Conservation (phyloP, 202 grass and related monocot species). For the Setaria italica region DNA sequence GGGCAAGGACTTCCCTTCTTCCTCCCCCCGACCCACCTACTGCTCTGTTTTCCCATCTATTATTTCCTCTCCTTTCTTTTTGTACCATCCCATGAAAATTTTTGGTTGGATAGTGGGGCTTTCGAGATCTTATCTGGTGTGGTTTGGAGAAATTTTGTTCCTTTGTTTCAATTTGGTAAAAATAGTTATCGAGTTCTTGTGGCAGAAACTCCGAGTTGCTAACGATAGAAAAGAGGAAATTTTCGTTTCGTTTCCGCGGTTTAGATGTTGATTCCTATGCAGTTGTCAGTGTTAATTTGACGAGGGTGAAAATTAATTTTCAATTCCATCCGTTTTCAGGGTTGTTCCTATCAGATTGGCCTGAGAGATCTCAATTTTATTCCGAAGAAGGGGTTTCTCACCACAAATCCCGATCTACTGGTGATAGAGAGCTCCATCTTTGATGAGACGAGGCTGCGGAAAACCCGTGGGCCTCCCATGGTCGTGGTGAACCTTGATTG, state of each 20-base stretch:
- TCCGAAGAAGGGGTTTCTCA: background rate
- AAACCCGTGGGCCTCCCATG: conserved; percentile 12
- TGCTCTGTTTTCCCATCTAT: background rate
- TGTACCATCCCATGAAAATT: background rate
- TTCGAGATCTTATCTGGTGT: background rate
- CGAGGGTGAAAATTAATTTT: background rate
- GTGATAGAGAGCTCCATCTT: conserved; percentile 7
- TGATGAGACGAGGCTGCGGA: background rate
- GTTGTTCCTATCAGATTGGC: conserved; percentile 7
- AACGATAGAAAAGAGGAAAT: background rate
- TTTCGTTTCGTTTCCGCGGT: background rate
- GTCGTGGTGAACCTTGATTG: conserved; percentile 13
- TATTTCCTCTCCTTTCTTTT: background rate
- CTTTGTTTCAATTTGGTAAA: background rate
- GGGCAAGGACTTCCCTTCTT: background rate
- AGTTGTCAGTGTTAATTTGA: background rate
- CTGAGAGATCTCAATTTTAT: conserved; percentile 44
- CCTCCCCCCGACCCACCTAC: too few relatives aligned
- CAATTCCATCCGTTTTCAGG: conserved; percentile 11
- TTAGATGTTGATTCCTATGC: background rate
- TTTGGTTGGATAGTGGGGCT: background rate
- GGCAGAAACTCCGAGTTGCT: background rate
- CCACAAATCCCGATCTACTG: conserved; percentile 46
- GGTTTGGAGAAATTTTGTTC: background rate
- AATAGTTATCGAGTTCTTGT: background rate